A percentile compares a stretch with the other conserved stretches of the same genome.
phyloP scores from a whole-genome alignment of 2,329 filamentous ascomycete species.

The Talaromyces amestolkiae region DNA sequence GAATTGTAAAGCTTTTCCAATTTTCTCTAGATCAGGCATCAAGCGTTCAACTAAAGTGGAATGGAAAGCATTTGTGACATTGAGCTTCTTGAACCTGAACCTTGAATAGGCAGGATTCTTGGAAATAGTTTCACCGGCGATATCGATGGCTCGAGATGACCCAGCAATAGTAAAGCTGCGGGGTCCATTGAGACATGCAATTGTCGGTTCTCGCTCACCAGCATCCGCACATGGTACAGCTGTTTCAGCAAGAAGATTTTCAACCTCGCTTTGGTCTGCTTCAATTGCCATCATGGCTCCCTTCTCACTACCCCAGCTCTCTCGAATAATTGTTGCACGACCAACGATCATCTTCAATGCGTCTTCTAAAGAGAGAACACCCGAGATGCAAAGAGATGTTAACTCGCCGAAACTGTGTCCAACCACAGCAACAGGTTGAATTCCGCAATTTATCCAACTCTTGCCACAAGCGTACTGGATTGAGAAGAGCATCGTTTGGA shows the following conservation, averaged over 20 bases:
- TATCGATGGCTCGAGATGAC: constrained; percentile 22
- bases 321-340: constrained; percentile 32
- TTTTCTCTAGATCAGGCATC: constrained; percentile 24
- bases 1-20: constrained; percentile 34
- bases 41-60: constrained; percentile 43
- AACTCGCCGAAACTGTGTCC: constrained; percentile 44
- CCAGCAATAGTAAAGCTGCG: constrained; percentile 17
- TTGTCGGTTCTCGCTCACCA: constrained; percentile 22
- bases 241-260: constrained; percentile 19
- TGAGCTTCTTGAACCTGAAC: constrained; percentile 39
- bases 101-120: constrained; percentile 7
- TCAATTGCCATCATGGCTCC: constrained; percentile 38
- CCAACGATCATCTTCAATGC: constrained; percentile 30
- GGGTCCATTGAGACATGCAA: constrained; percentile 40
- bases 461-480: constrained; percentile 40
- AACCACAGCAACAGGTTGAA: constrained; percentile 34
- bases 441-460: constrained; percentile 39
- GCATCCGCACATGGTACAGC: constrained; percentile 13
- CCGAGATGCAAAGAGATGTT: constrained; percentile 35
- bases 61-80: constrained; percentile 52
- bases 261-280: constrained; percentile 27
- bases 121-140: constrained; percentile 31
- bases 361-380: constrained; percentile 31
- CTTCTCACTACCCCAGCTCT: constrained; percentile 30
- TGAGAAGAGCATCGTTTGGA: constrained; percentile 41